Evolutionary conservation across 225 moss, liverwort and hornwort genomes (phyloP).

Genomic region (Polytrichum commune): DNA sequence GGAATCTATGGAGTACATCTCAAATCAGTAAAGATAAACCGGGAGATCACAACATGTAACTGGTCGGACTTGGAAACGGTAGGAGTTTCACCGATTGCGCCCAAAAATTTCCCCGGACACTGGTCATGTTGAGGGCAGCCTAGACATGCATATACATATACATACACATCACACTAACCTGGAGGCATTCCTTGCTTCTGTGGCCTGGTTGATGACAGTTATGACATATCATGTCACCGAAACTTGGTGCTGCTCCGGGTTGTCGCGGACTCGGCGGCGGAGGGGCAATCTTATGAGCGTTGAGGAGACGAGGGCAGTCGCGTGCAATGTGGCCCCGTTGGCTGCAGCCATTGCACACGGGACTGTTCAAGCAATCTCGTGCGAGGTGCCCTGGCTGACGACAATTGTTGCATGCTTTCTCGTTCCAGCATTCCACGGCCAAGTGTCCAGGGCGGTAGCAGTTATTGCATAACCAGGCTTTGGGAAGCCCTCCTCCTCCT

Average conservation of each 20-base stretch:
- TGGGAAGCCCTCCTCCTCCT: constrained; percentile 38
- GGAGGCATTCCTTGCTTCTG: constrained; percentile 69
- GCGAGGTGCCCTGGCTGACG: constrained; percentile 65
- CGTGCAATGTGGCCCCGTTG: constrained; percentile 62
- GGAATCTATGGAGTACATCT: no score
- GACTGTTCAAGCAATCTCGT: constrained; percentile 60
- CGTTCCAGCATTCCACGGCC: constrained; percentile 62
- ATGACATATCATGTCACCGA: constrained; percentile 53
- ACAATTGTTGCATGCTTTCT: constrained; percentile 73
- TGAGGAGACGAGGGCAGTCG: constrained; percentile 40
- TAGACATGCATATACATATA: no score
- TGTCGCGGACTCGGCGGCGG: no score
- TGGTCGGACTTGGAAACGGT: no score
- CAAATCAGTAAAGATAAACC: no score
- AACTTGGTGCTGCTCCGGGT: no score
- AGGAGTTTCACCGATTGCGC: no score
- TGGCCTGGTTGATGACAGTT: constrained; percentile 69
- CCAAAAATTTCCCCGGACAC: no score
- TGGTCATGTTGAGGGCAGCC: no score
- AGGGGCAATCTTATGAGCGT: no score
- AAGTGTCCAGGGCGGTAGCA: constrained; percentile 69
- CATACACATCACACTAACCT: constrained; percentile 15
- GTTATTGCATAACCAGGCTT: constrained; percentile 66
- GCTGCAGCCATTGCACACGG: constrained; percentile 68
- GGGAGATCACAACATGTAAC: no score